Base-by-base conservation (phyloP, 169 alveolate species). In the Plasmodium ovale region DNA sequence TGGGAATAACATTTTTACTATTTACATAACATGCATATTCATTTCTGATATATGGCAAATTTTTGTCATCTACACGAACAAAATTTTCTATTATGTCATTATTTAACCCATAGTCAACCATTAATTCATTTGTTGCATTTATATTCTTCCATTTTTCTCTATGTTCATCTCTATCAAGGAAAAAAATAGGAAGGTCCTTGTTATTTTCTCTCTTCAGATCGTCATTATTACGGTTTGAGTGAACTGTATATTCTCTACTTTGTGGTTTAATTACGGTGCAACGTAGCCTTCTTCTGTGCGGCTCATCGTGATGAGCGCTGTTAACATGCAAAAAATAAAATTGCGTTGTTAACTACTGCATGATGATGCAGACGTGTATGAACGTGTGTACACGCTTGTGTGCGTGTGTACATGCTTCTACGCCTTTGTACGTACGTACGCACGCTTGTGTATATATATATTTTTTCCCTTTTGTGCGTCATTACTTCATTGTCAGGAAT, bases 11-110 rank as follows among this genome's bases (percentile, higher is more conserved):
- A 27, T 62, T 77, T 54, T 62, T 62, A 53, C 88, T 77, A 39
- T 77, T 77, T 16, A 77, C 62, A 68, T 67, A 53, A 35, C 31
- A 60, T 19, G 27, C 54, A 62, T 25, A 77, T 7, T 59, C 64
- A 37, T 35, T 29, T 27, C 47, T 77, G 16, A 77, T 33, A 53
- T 62, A 77, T 14, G 74, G 88, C n/a, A 77, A 25, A 25, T 77
- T 77, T 14, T 77, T 51, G 56, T 77, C 67, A 54, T 77, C 88
- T 77, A 77, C 62, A 35, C 67, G 64, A 53, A 77, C 77, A 67
- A 77, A 60, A 5, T 27, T 60, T 77, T 42, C 77, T 23, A 72
- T 58, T n/a, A 16, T 58, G 3, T 72, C 62, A 33, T 64, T 58
- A 29, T 27, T 16, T 62, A 33, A 67, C 31, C 54, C 88, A 31